Evolutionary conservation across 768 basidiomycete genomes (phyloP).

Genomic region (Mycena filopes): DNA sequence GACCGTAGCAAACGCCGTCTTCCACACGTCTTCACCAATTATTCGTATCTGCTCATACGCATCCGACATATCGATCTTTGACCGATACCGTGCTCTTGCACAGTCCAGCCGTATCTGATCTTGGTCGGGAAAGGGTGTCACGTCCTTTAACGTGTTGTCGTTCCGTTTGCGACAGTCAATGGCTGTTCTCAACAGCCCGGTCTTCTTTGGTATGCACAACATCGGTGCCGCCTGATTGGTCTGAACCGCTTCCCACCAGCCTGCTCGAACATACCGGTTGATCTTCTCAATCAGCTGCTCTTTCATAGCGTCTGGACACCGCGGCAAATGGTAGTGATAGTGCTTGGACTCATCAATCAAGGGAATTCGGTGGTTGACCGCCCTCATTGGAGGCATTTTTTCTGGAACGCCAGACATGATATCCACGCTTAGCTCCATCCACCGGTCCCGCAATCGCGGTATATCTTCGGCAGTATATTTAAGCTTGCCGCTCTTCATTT

Average conservation of each 20-base stretch:
- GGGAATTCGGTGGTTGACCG: neutral
- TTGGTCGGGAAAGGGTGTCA: constrained; percentile 47
- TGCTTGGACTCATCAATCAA: constrained; percentile 36
- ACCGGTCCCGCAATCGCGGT: too few species aligned
- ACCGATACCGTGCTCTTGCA: too few species aligned
- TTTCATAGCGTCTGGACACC: constrained; percentile 42
- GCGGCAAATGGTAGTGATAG: neutral
- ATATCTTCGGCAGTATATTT: neutral
- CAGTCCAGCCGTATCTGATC: too few species aligned
- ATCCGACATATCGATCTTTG: too few species aligned
- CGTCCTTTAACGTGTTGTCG: constrained; percentile 51
- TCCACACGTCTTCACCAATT: constrained; percentile 28
- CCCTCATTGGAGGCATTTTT: neutral
- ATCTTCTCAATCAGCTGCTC: neutral
- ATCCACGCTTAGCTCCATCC: too few species aligned
- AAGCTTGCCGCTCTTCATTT: too few species aligned
- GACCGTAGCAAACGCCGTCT: constrained; percentile 47
- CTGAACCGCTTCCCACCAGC: constrained; percentile 47
- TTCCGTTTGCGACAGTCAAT: constrained; percentile 40
- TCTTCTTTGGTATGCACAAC: constrained; percentile 29
- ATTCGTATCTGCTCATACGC: constrained; percentile 49
- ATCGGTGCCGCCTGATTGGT: constrained; percentile 43
- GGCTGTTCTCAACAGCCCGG: neutral
- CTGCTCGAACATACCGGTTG: neutral
- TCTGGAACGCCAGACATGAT: too few species aligned